Evolutionary conservation across 495 filamentous ascomycete species (phyloP).

Genomic region (Glonium stellatum): DNA sequence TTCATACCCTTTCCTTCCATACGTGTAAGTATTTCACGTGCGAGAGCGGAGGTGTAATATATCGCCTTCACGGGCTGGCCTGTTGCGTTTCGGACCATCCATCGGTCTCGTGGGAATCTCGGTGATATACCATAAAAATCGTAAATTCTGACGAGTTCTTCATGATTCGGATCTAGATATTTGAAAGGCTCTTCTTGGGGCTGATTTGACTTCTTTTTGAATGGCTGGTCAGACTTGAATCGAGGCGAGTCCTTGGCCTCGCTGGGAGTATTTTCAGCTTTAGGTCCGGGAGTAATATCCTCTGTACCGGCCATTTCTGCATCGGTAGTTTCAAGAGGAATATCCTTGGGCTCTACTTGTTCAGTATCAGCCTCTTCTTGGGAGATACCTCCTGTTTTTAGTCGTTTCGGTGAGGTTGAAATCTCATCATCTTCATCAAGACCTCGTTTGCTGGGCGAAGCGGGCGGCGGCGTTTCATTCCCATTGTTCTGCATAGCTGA

Average conservation of each 20-base stretch:
- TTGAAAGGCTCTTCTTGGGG: slow-evolving; percentile 84
- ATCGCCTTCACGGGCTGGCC: slow-evolving; percentile 80
- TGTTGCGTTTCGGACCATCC: slow-evolving; percentile 88
- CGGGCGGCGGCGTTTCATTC: neutral
- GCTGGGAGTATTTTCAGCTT: slow-evolving; percentile 43
- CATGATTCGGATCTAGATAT: slow-evolving; percentile 65
- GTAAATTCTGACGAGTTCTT: slow-evolving; percentile 65
- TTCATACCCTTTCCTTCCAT: slow-evolving; percentile 89
- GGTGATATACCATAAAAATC: slow-evolving; percentile 74
- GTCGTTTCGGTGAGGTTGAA: slow-evolving; percentile 40
- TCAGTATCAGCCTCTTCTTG: neutral
- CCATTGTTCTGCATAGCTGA: neutral
- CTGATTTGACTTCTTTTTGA: slow-evolving; percentile 41
- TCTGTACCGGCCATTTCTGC: neutral
- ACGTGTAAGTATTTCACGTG: slow-evolving; percentile 66
- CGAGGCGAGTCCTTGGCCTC: slow-evolving; percentile 30
- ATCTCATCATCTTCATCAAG: slow-evolving; percentile 40
- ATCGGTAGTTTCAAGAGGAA: neutral
- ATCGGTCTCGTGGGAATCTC: slow-evolving; percentile 80
- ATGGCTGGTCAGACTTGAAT: neutral
- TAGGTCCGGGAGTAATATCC: neutral
- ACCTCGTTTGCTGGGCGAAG: slow-evolving; percentile 39
- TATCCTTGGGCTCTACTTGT: neutral
- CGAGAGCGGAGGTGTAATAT: slow-evolving; percentile 87
- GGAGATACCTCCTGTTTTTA: neutral